Evolutionary conservation across 2,329 filamentous ascomycete species (phyloP), one percentile per base, ranked within the genome.

Genomic region (Volutella citrinella): DNA sequence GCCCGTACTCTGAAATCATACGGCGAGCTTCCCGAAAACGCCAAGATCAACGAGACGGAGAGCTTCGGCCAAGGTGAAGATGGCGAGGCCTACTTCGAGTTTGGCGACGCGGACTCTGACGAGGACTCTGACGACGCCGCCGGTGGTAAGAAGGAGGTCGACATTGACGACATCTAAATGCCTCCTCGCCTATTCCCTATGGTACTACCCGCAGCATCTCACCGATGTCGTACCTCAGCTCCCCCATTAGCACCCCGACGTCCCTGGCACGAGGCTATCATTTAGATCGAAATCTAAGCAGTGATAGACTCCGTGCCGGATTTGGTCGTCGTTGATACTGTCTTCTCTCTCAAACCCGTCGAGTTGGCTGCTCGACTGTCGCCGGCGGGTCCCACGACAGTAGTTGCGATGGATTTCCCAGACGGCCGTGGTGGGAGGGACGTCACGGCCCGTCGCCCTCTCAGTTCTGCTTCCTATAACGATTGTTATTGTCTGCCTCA

Each of bases 41-140:
- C 93, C 64, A 97, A 97, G 84, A 98, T 98, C 80, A 98, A 98
- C 80, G 93, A 98, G 80, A 95, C 89, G 48, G 93, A 97, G 68
- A 95, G 88, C 29, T 95, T 84, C 59, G 80, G 87, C 58, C 87
- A 90, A 66, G 87, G 90, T 65, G 90, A 89, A 66, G 85, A 95
- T 64, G 91, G 93, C 66, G 88, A 95, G 59, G 88, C 86, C 71
- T 93, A 93, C 70, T 95, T 98, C 75, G 93, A 97, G 72, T 97
- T 97, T 74, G 93, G 94, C 70, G 90, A 97, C 66, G 91, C 95
- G 66, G 83, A 86, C 57, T 77, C 72, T 31, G 63, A 77, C 15
- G 60, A 61, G 24, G 74, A 77, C 23, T 65, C 62, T 17, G 76
- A 76, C 19, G 73, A 71, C 33, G 74, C 69, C 32, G 72, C 65